Evolutionary conservation across 805 yeast genomes (phyloP), one percentile per base, ranked within the genome.

Genomic region (Metschnikowia baotianmanensis): DNA sequence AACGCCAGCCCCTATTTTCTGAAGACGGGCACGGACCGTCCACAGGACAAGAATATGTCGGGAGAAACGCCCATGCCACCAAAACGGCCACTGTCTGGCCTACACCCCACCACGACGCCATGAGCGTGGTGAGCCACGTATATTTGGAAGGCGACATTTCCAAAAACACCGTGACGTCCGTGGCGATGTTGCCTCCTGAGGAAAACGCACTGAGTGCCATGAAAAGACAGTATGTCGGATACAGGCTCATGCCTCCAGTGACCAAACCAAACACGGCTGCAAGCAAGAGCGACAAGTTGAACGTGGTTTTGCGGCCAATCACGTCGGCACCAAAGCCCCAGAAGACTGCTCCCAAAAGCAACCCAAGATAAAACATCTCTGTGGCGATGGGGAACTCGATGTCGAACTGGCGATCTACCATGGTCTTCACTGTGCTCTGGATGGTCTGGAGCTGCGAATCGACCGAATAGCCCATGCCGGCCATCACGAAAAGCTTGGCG

Each of bases 241-340:
- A 70, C 38, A 64, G 63, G 27, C 67, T 67, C 63, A 71, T 74
- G 25, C 76, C 79, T 34, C 81, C 84, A 2, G 75, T 65, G 31
- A 77, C 61, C 45, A 78, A 72, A n/a, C 76, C 69, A 52, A 78
- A 76, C 3, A 67, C 45, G 2, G 80, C 70, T 12, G 76, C 61
- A 10, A 76, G 50, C 22, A 78, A 52, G 33, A 78, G 59, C 10
- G 80, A 72, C 8, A 63, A 45, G 50, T 75, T 76, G 62, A 77
- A 77, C 1, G 81, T 79, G 15, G 67, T 43, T 51, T 67, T 70
- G 46, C 82, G 62, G 23, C 82, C 82, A 34, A 77, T 73, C 31
- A 77, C 53, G 59, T 77, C 82, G 18, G 77, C 78, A 35, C 71
- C 65, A 43, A 75, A 65, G 8, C 82, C 82, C 79, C 82, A 77